Conservation (phyloP, 2,329 filamentous ascomycete species). For the Aureobasidium sp. region DNA sequence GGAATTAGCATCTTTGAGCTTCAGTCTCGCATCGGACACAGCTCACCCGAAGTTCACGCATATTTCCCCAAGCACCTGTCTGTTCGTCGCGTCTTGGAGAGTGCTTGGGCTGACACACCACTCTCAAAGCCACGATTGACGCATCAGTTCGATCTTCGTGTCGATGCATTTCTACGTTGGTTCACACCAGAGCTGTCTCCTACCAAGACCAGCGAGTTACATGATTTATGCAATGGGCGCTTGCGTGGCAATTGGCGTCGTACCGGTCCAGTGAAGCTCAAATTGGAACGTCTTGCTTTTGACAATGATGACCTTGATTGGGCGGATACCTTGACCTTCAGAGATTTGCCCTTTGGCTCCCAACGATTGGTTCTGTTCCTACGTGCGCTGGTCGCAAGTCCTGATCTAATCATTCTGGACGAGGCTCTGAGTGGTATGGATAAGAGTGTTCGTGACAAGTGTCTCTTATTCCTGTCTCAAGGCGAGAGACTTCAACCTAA, state of each 20-base stretch:
- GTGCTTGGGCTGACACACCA: conserved; percentile 87
- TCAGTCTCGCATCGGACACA: conserved; percentile 82
- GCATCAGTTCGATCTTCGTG: conserved; percentile 47
- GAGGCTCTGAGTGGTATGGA: conserved; percentile 48
- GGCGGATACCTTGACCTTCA: conserved; percentile 62
- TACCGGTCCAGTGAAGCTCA: background rate
- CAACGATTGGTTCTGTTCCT: conserved; percentile 84
- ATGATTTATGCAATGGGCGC: background rate
- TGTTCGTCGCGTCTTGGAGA: conserved; percentile 69
- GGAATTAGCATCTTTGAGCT: conserved; percentile 91
- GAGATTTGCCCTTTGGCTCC: conserved; percentile 68
- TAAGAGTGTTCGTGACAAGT: conserved; percentile 68
- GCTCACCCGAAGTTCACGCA: conserved; percentile 86
- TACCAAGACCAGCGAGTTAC: background rate
- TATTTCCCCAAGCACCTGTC: conserved; percentile 78
- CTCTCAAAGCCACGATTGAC: conserved; percentile 61
- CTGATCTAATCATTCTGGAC: conserved; percentile 45
- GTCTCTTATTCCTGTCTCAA: conserved; percentile 65
- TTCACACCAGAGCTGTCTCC: conserved; percentile 75
- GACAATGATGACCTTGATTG: conserved; percentile 44
- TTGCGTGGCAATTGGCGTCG: too few relatives aligned
- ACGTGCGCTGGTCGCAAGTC: conserved; percentile 39
- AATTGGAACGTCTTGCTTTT: background rate
- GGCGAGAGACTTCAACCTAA: conserved; percentile 29
- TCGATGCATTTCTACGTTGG: conserved; percentile 65